Evolutionary conservation across 2,329 filamentous ascomycete genomes (phyloP), one percentile per base, ranked within the genome.

Genomic region (Penicillium sp.): DNA sequence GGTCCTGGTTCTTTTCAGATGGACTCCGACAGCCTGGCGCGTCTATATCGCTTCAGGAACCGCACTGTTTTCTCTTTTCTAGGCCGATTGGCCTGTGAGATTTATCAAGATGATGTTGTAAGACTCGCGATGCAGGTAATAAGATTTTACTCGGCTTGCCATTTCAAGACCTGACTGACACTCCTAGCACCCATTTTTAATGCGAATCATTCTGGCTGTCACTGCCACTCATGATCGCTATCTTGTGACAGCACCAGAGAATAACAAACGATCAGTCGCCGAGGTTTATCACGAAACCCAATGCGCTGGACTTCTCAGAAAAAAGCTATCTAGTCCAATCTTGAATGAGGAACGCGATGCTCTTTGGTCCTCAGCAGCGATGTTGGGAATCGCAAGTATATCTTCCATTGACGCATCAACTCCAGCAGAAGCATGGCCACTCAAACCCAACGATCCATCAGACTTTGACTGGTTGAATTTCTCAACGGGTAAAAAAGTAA

Each of bases 401-500:
- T 52, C 58, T 26, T 53, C 58, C 9, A 44, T 55, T 43, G 55
- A 50, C 50, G 21, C 61, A n/a, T 22, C 59, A 41, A 63, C 71
- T 0, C 71, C 80, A 0, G 64, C 75, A 22, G 71, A 80, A 53
- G 76, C 79, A n/a, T 87, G 84, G 84, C 84, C 84, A 1, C 72
- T 87, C 2, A 79, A 75, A 44, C 59, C 72, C 1, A 60, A 71
- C 0, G 73, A 75, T 0, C 59, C 74, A 0, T 60, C 70, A 1
- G 83, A 86, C 61, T 75, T 87, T 1, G 75, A 81, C 60, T 88
- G 84, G 84, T 69, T 87, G 4, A 80, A 77, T 48, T 75, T 87
- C 63, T 77, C 76, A 57, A 76, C 81, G n/a, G 82, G 82, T 0
- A 86, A 87, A 64, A 74, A 73, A 35, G 75, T 75, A 5, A 75